Evolutionary conservation across 176 grass and related monocot genomes (phyloP).

Genomic region (Lolium multiflorum): DNA sequence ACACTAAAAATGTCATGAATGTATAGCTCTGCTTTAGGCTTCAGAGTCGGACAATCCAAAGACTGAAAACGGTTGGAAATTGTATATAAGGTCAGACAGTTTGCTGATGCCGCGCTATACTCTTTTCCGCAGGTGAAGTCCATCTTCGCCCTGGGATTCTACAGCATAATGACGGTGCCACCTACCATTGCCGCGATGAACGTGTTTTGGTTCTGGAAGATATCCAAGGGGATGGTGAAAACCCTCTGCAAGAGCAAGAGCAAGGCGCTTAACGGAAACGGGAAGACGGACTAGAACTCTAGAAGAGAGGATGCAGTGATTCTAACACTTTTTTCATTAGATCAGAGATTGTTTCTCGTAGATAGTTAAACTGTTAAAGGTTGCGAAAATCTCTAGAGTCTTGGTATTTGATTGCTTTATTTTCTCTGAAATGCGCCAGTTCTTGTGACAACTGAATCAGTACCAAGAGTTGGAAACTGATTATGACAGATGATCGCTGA

Average conservation of each 20-base stretch:
- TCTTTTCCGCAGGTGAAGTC: constrained; percentile 50
- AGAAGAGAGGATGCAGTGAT: neutral
- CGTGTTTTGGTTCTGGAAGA: constrained; percentile 90
- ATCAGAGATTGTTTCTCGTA: neutral
- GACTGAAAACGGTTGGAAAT: neutral
- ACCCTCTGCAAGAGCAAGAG: constrained; percentile 52
- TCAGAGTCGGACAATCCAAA: neutral
- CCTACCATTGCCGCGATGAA: constrained; percentile 69
- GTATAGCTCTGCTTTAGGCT: neutral
- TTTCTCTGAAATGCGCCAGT: neutral
- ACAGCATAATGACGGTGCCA: constrained; percentile 58
- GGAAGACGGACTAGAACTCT: constrained; percentile 38
- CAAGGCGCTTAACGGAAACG: constrained; percentile 37
- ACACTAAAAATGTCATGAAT: neutral
- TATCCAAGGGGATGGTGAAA: constrained; percentile 81
- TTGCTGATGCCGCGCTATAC: neutral
- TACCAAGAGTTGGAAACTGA: neutral
- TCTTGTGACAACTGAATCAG: neutral
- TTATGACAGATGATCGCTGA: neutral
- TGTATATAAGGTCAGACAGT: neutral
- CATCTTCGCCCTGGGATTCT: constrained; percentile 73
- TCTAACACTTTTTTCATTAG: neutral
- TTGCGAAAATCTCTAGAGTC: neutral
- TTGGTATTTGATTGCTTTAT: neutral
- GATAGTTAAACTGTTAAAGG: neutral